phyloP scores from a whole-genome alignment of 768 basidiomycete species.

The Hericium alpestre region DNA sequence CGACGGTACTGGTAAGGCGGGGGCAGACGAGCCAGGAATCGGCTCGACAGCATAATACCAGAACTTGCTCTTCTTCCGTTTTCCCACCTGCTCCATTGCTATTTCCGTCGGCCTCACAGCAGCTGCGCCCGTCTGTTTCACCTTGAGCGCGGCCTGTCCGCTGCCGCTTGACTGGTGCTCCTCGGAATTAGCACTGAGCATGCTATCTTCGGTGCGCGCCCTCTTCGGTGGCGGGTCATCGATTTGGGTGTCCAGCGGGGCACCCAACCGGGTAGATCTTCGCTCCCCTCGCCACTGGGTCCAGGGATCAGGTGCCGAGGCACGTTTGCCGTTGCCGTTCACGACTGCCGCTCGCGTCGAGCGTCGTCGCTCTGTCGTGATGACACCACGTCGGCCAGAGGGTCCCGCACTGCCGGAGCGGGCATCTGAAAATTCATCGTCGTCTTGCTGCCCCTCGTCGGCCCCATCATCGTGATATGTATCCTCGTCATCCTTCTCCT shows the following conservation, averaged over 20 bases:
- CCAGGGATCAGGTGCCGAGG: constrained; percentile 38
- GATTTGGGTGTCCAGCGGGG: constrained; percentile 36
- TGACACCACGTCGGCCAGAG: constrained; percentile 6
- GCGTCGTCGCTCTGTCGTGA: constrained; percentile 24
- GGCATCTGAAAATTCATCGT: constrained; percentile 29
- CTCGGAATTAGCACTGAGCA: constrained; percentile 20
- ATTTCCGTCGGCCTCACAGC: constrained; percentile 62
- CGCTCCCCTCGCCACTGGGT: constrained; percentile 64
- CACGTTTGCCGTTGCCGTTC: constrained; percentile 37
- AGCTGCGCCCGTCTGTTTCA: constrained; percentile 50
- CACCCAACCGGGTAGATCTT: constrained; percentile 59
- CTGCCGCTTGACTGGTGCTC: constrained; percentile 18
- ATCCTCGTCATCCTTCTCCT: constrained; percentile 45
- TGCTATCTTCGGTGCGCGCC: constrained; percentile 69
- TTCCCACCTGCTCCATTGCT: constrained; percentile 64
- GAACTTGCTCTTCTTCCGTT: constrained; percentile 79
- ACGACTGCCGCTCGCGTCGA: constrained; percentile 31
- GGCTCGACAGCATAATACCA: constrained; percentile 87
- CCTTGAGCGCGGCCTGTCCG: constrained; percentile 22
- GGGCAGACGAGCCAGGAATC: constrained; percentile 21
- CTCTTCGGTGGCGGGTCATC: constrained; percentile 54
- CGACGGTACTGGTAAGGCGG: not conserved
- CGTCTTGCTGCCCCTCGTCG: constrained; percentile 41
- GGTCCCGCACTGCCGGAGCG: constrained; percentile 13
- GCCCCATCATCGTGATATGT: constrained; percentile 9